These are phyloP conservation scores for Tuber magnatum DNA, from an alignment of 495 filamentous ascomycete genomes.

Conservation along the genomic window DNA sequence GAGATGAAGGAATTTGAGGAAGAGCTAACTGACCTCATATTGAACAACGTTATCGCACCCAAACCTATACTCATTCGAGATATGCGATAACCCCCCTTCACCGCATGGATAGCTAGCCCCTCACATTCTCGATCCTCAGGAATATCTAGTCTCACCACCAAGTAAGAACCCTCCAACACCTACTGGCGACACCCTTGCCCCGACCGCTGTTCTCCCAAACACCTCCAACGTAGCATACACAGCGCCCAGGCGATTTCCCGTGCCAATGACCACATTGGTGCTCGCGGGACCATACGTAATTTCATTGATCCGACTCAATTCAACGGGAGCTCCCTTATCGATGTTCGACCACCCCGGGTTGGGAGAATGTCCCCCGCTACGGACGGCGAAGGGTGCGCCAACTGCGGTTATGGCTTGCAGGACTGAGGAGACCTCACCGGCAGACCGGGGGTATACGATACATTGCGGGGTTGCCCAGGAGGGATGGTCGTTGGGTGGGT, in stretches of 20 bases:
- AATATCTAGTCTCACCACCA: conserved; percentile 40
- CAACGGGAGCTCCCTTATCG: not conserved
- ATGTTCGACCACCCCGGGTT: conserved; percentile 12
- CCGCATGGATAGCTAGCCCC: not conserved
- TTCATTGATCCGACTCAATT: conserved; percentile 1
- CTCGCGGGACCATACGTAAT: not conserved
- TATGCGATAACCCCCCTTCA: conserved; percentile 13
- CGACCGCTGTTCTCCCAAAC: conserved; percentile 45
- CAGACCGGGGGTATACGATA: not conserved
- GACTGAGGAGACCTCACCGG: not conserved
- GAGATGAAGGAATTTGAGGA: not conserved
- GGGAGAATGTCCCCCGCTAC: conserved; percentile 12
- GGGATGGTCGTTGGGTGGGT: not conserved
- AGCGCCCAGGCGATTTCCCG: conserved; percentile 48
- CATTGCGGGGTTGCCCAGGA: not conserved
- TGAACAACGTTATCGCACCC: conserved; percentile 16
- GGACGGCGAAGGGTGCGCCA: conserved; percentile 10
- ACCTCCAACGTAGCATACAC: conserved; percentile 48
- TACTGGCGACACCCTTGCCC: conserved; percentile 46
- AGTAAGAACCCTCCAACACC: conserved; percentile 44
- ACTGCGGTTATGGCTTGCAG: not conserved
- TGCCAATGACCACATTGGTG: conserved; percentile 45
- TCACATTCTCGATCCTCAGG: not conserved
- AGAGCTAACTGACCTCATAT: conserved; percentile 6
- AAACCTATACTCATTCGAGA: conserved; percentile 9